These are phyloP conservation scores for Xylaria sp. DNA, from an alignment of 2,329 filamentous ascomycete genomes.

Conservation along the genomic window DNA sequence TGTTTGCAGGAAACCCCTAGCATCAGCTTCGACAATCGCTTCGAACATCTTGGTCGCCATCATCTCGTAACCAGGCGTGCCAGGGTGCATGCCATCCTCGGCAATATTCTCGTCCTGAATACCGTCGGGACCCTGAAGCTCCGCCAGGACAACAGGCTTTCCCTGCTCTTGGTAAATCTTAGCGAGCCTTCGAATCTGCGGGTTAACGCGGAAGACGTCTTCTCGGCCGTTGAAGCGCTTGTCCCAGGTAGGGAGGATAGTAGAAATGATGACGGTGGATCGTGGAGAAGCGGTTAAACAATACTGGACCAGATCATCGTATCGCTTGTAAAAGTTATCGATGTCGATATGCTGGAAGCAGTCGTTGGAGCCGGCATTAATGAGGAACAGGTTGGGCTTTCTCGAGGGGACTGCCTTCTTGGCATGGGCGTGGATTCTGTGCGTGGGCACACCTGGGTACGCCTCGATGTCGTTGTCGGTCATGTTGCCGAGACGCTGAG, in stretches of 20 bases:
- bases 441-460: conserved; percentile 49
- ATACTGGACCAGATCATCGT: conserved; percentile 49
- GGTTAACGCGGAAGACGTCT: conserved; percentile 49
- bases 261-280: conserved; percentile 49
- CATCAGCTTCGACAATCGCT: conserved; percentile 50
- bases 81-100: conserved; percentile 49
- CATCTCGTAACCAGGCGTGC: conserved; percentile 50
- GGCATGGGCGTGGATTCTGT: conserved; percentile 48
- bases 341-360: conserved; percentile 51
- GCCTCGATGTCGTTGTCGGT: conserved; percentile 52
- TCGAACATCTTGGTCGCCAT: conserved; percentile 51
- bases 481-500: conserved; percentile 51
- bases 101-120: conserved; percentile 48
- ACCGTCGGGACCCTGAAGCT: conserved; percentile 51
- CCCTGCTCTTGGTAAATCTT: conserved; percentile 48
- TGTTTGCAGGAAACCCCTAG: conserved; percentile 47
- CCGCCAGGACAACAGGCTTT: conserved; percentile 49
- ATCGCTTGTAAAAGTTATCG: conserved; percentile 50
- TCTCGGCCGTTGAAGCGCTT: conserved; percentile 50
- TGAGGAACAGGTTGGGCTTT: conserved; percentile 51
- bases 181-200: conserved; percentile 49
- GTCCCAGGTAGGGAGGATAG: conserved; percentile 50
- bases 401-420: conserved; percentile 45
- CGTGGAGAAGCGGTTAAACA: conserved; percentile 49
- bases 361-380: conserved; percentile 53